phyloP scores from a whole-genome alignment of 805 yeast genomes.

The Torulaspora quercuum region DNA sequence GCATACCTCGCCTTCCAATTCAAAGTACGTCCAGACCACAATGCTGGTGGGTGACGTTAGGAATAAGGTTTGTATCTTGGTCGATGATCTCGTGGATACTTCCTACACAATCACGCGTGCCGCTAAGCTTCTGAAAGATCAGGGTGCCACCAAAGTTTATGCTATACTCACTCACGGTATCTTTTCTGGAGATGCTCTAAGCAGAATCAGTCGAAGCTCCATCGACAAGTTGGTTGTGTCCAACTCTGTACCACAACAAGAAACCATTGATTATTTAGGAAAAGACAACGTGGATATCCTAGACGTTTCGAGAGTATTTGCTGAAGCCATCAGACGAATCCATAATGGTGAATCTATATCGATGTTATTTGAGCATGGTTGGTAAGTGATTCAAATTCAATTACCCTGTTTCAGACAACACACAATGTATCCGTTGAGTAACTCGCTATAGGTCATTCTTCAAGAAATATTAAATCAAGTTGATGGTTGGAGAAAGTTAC shows the following conservation, averaged over 20 bases:
- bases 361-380: conserved; percentile 82
- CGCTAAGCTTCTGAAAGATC: conserved; percentile 84
- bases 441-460: too few relatives aligned
- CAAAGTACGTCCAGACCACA: conserved; percentile 61
- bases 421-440: too few relatives aligned
- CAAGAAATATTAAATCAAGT: too few relatives aligned
- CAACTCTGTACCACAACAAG: conserved; percentile 83
- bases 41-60: conserved; percentile 96
- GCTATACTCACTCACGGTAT: conserved; percentile 92
- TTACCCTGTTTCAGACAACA: neutral
- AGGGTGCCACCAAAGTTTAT: conserved; percentile 83
- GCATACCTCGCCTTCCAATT: conserved; percentile 25
- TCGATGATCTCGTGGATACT: conserved; percentile 94
- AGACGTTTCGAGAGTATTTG: conserved; percentile 84
- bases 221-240: conserved; percentile 87
- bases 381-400: conserved; percentile 21
- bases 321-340: conserved; percentile 92
- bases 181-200: conserved; percentile 86
- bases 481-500: too few relatives aligned
- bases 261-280: conserved; percentile 51
- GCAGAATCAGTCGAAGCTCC: conserved; percentile 58
- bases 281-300: conserved; percentile 64
- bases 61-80: conserved; percentile 78
- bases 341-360: conserved; percentile 97
- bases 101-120: conserved; percentile 90